phyloP scores from a whole-genome alignment of 2,329 filamentous ascomycete genomes.

The Diaporthe citriasiana region DNA sequence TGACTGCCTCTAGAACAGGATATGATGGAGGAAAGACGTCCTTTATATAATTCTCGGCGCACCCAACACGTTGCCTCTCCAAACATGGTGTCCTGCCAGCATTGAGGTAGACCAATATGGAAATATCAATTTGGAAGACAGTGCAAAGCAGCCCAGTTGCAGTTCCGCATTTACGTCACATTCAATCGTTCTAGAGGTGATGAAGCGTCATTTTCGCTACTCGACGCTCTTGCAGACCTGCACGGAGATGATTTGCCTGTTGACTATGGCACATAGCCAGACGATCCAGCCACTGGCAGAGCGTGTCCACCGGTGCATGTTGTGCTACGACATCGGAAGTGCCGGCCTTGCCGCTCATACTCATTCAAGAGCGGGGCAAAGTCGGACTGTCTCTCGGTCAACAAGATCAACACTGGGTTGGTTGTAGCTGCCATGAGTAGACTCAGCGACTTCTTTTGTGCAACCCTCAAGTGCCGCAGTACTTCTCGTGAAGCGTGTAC shows the following conservation, averaged over 20 bases:
- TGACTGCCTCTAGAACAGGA: too few species aligned
- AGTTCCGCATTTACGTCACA: not conserved
- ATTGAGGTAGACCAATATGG: not conserved
- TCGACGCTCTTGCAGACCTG: not conserved
- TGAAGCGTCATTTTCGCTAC: not conserved
- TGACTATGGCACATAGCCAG: not conserved
- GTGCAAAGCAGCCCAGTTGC: too few species aligned
- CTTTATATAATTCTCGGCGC: not conserved
- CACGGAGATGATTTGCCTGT: not conserved
- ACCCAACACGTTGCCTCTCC: not conserved
- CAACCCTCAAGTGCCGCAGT: not conserved
- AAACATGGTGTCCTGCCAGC: not conserved
- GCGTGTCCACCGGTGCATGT: not conserved
- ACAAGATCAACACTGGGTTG: too few species aligned
- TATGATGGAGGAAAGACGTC: not conserved
- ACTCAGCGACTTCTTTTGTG: not conserved
- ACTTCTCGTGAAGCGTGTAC: not conserved
- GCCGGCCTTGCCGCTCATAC: not conserved
- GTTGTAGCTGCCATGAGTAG: not conserved
- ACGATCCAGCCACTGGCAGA: not conserved
- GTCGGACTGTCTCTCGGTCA: not conserved
- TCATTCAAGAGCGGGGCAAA: too few species aligned
- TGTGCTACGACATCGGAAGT: not conserved
- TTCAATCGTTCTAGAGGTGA: not conserved
- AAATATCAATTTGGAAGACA: too few species aligned